These are phyloP conservation scores for Macrophomina tecta DNA, from an alignment of 2,329 filamentous ascomycete genomes.

Conservation along the genomic window DNA sequence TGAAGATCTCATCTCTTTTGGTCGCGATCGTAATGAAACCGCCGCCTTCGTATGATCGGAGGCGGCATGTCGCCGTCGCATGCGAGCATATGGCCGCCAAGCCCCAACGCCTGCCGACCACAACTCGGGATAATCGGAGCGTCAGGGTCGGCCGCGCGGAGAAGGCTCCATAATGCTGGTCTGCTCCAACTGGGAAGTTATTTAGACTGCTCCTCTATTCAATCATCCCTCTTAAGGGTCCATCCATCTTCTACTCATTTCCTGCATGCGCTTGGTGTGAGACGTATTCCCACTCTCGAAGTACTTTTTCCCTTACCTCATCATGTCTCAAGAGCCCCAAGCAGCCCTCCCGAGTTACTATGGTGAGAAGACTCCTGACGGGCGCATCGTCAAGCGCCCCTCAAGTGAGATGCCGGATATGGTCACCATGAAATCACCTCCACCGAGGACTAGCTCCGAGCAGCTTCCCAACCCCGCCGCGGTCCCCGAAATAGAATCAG, in stretches of 20 bases:
- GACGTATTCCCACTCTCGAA: background rate
- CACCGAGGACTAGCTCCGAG: slow-evolving; percentile 14
- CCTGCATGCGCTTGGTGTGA: slow-evolving; percentile 5
- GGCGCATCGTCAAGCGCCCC: slow-evolving; percentile 28
- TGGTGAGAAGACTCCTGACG: slow-evolving; percentile 28
- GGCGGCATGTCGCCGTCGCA: slow-evolving; percentile 11
- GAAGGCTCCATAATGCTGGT: slow-evolving; percentile 3
- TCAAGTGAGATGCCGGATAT: slow-evolving; percentile 24
- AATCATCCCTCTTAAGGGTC: background rate
- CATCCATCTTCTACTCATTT: background rate
- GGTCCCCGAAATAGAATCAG: slow-evolving; percentile 18
- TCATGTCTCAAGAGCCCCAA: slow-evolving; percentile 22
- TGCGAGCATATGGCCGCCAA: slow-evolving; percentile 1
- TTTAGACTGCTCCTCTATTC: background rate
- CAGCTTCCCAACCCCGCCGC: slow-evolving; percentile 1
- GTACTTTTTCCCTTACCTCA: background rate
- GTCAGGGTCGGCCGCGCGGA: background rate
- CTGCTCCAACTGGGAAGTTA: slow-evolving; percentile 12
- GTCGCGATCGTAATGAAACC: slow-evolving; percentile 25
- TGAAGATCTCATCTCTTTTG: slow-evolving; percentile 17
- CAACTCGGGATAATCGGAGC: slow-evolving; percentile 13
- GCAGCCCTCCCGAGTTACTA: slow-evolving; percentile 26
- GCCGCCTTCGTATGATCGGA: slow-evolving; percentile 22
- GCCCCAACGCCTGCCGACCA: background rate
- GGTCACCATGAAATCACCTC: slow-evolving; percentile 13